phyloP scores from a whole-genome alignment of 306 rosid species.

The Chamaecrista fasciculata region DNA sequence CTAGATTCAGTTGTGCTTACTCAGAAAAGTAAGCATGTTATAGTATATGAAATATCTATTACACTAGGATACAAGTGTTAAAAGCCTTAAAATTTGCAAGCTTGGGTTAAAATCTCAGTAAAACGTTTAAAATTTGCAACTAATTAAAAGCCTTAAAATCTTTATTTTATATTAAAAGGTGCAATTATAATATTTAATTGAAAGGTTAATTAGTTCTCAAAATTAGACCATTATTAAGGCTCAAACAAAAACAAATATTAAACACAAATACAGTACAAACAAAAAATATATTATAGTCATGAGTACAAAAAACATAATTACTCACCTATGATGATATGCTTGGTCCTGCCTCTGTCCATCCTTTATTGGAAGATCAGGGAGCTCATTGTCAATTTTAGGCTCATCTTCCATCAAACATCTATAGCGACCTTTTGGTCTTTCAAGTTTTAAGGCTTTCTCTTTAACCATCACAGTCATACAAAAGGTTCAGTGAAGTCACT shows the following conservation, averaged over 20 bases:
- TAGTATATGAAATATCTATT: no score
- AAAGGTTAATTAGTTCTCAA: constrained; percentile 9
- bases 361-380: constrained; percentile 19
- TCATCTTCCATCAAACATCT: constrained; percentile 60
- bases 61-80: no score
- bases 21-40: no score
- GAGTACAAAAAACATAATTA: constrained; percentile 20
- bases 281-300: neutral
- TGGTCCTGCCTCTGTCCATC: constrained; percentile 31
- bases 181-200: no score
- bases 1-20: no score
- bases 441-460: constrained; percentile 41
- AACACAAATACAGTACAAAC: neutral
- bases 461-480: constrained; percentile 24
- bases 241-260: no score
- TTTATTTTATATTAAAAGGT: no score
- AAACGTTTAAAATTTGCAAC: no score
- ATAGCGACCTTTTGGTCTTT: constrained; percentile 28
- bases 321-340: constrained; percentile 41
- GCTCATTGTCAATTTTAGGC: constrained; percentile 42
- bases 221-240: constrained; percentile 5
- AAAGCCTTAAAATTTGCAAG: no score
- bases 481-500: constrained; percentile 1
- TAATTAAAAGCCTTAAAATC: no score
- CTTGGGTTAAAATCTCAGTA: no score